These are phyloP conservation scores for Vicia faba DNA, from an alignment of 306 rosid species.

Conservation along the genomic window DNA sequence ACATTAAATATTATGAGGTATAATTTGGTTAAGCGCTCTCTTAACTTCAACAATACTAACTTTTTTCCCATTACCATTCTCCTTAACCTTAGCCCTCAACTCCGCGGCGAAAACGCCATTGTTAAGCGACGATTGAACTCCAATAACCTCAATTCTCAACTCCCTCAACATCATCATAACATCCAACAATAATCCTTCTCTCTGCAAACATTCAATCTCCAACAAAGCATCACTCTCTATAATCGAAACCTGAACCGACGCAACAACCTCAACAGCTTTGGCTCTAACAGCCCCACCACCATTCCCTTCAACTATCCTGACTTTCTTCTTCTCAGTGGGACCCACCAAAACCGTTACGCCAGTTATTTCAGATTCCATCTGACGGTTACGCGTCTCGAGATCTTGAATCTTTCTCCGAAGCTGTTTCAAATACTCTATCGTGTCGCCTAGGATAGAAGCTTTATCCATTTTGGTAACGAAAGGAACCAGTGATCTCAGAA, in stretches of 20 bases:
- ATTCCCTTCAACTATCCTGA: constrained; percentile 70
- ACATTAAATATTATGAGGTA: constrained; percentile 43
- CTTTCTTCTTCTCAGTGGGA: constrained; percentile 57
- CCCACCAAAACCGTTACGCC: constrained; percentile 36
- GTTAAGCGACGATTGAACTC: constrained; percentile 68
- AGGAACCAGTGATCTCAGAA: constrained; percentile 76
- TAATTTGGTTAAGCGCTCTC: constrained; percentile 77
- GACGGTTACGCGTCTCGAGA: constrained; percentile 63
- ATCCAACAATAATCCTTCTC: constrained; percentile 80
- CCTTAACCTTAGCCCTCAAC: constrained; percentile 86
- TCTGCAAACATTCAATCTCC: constrained; percentile 75
- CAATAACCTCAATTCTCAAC: constrained; percentile 68
- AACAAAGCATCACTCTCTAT: constrained; percentile 83
- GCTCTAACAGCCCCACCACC: constrained; percentile 42
- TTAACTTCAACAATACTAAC: constrained; percentile 88
- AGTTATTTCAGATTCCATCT: constrained; percentile 50
- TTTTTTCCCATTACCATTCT: constrained; percentile 63
- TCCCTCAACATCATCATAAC: constrained; percentile 73
- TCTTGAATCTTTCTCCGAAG: constrained; percentile 71
- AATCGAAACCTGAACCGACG: constrained; percentile 80
- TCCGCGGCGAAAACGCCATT: constrained; percentile 71
- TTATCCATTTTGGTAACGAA: constrained; percentile 96
- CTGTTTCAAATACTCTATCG: constrained; percentile 88
- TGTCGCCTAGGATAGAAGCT: constrained; percentile 87
- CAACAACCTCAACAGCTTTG: constrained; percentile 40